Conservation (phyloP, 345 rosid genomes). For the Hirschfeldia incana region DNA sequence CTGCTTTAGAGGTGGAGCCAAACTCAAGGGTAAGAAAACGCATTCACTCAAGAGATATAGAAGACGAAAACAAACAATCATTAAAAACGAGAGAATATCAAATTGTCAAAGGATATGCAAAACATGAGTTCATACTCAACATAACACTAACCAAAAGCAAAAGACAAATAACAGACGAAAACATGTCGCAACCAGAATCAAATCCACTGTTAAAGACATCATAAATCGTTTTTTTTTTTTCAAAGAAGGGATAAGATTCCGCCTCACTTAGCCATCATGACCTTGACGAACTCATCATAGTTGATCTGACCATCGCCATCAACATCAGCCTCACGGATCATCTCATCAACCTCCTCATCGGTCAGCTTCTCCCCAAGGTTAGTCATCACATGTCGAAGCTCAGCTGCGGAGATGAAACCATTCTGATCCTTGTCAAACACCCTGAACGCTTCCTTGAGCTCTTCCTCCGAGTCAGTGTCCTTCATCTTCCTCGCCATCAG, state of each 20-base stretch:
- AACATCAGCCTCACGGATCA: constrained; percentile 59
- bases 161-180: background rate
- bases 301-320: constrained; percentile 66
- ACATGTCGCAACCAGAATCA: constrained; percentile 18
- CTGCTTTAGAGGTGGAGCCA: constrained; percentile 19
- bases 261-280: constrained; percentile 64
- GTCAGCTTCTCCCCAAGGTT: constrained; percentile 60
- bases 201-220: background rate
- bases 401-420: constrained; percentile 61
- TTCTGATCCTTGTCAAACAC: constrained; percentile 61
- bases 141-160: constrained; percentile 26
- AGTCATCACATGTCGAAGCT: constrained; percentile 64
- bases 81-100: background rate
- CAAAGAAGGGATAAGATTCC: background rate
- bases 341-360: constrained; percentile 63
- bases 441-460: constrained; percentile 61
- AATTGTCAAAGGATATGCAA: constrained; percentile 17
- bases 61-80: background rate
- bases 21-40: background rate
- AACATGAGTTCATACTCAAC: constrained; percentile 28
- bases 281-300: constrained; percentile 59
- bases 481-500: constrained; percentile 66
- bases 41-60: background rate
- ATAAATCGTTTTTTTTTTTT: background rate
- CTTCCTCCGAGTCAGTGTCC: constrained; percentile 64